Percentiles rank a stretch among this genome's conserved stretches.
Conservation (phyloP, 2,329 filamentous ascomycete genomes). For the Penicillium sp. region DNA sequence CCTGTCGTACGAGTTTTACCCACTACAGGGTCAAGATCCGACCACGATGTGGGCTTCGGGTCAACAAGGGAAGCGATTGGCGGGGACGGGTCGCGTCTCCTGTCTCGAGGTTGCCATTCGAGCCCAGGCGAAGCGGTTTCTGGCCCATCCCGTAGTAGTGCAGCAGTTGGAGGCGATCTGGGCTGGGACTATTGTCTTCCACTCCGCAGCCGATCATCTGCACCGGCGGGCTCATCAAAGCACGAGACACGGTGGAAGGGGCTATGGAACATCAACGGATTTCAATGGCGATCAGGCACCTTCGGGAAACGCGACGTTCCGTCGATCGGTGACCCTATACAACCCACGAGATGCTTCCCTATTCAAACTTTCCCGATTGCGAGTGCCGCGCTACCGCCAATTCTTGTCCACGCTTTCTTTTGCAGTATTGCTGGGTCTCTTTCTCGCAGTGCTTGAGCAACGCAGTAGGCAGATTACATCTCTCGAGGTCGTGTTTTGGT, state of each 20-base stretch:
- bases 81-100: conserved; percentile 74
- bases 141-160: conserved; percentile 87
- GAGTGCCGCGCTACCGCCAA: conserved; percentile 88
- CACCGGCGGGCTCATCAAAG: conserved; percentile 62
- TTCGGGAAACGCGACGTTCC: conserved; percentile 28
- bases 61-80: conserved; percentile 50
- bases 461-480: conserved; percentile 78
- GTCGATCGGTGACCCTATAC: conserved; percentile 82
- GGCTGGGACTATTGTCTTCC: conserved; percentile 93
- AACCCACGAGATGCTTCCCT: conserved; percentile 86
- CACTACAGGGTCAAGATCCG: conserved; percentile 75
- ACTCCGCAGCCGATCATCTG: conserved; percentile 81
- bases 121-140: conserved; percentile 87
- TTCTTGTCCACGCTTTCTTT: conserved; percentile 87
- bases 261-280: conserved; percentile 32
- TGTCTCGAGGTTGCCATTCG: conserved; percentile 91
- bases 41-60: conserved; percentile 36
- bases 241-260: conserved; percentile 21
- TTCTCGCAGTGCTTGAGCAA: conserved; percentile 76
- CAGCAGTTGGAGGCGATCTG: conserved; percentile 97
- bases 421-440: conserved; percentile 79
- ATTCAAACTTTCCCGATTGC: conserved; percentile 86
- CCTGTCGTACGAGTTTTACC: conserved; percentile 92
- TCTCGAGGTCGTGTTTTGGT: conserved; percentile 90
- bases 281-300: conserved; percentile 26